Evolutionary conservation across 345 rosid species (phyloP).

Genomic region (Populus davidiana): DNA sequence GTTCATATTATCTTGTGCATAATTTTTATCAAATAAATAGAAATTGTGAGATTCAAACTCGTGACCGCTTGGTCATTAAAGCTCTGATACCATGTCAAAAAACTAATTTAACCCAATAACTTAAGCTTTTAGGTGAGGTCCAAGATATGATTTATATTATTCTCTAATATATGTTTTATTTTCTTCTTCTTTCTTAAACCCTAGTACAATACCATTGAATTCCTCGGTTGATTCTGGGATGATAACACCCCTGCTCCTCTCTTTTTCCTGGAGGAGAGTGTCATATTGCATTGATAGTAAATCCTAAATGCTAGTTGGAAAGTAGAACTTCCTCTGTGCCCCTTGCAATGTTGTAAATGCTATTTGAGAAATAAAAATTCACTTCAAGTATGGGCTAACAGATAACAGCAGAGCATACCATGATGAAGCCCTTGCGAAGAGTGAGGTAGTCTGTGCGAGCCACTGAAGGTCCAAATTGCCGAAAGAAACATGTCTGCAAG

Average conservation of each 20-base stretch:
- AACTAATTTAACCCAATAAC: too few relatives aligned
- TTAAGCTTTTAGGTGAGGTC: too few relatives aligned
- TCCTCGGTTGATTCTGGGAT: background rate
- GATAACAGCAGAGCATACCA: constrained; percentile 41
- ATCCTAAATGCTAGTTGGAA: background rate
- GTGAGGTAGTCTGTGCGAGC: constrained; percentile 83
- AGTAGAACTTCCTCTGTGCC: background rate
- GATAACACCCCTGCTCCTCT: background rate
- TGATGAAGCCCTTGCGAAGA: constrained; percentile 82
- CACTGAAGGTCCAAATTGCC: constrained; percentile 86
- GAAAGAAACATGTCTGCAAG: constrained; percentile 82
- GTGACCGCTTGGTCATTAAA: too few relatives aligned
- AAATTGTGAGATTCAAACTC: too few relatives aligned
- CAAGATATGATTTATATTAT: too few relatives aligned
- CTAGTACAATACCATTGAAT: background rate
- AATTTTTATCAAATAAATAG: too few relatives aligned
- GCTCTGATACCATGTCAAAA: too few relatives aligned
- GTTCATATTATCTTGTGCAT: too few relatives aligned
- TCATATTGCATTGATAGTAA: background rate
- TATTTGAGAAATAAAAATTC: background rate
- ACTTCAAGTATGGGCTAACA: background rate
- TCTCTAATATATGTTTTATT: too few relatives aligned
- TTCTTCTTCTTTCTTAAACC: background rate
- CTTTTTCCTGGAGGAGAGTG: background rate
- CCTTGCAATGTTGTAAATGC: background rate